Evolutionary conservation across 352 stramenopile species (phyloP).

Genomic region (Phytophthora capsici): DNA sequence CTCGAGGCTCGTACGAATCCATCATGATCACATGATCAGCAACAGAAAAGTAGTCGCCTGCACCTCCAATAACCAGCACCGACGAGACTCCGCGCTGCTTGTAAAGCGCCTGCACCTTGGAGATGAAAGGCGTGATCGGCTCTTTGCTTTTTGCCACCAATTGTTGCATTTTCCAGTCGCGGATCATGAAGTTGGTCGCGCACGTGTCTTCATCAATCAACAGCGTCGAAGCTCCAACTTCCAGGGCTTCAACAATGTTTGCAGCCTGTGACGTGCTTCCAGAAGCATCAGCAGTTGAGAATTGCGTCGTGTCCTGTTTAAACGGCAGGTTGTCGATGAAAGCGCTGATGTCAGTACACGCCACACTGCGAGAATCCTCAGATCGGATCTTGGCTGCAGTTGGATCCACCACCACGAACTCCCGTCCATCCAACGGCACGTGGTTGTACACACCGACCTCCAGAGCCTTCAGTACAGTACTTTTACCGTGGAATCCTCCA

Average conservation of each 20-base stretch:
- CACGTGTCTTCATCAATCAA: conserved; percentile 98
- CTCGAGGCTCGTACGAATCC: conserved; percentile 93
- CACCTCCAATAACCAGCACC: conserved; percentile 96
- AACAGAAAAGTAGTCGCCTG: conserved; percentile 97
- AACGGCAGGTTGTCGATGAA: conserved; percentile 98
- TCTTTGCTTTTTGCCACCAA: conserved; percentile 96
- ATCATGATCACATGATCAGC: conserved; percentile 97
- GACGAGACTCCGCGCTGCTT: conserved; percentile 90
- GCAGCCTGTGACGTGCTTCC: conserved; percentile 96
- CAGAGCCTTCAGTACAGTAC: conserved; percentile 94
- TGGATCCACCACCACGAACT: conserved; percentile 92
- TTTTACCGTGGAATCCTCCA: conserved; percentile 98
- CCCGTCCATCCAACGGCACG: conserved; percentile 93
- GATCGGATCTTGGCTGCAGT: conserved; percentile 95
- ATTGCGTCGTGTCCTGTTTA: conserved; percentile 92
- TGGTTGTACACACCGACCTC: conserved; percentile 97
- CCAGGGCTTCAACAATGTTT: conserved; percentile 95
- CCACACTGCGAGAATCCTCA: conserved; percentile 94
- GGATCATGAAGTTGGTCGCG: conserved; percentile 99
- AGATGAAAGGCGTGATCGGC: conserved; percentile 98
- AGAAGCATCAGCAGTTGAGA: conserved; percentile 94
- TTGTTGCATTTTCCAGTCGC: conserved; percentile 97
- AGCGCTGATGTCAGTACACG: conserved; percentile 91
- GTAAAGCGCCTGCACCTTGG: conserved; percentile 94
- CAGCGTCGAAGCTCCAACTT: conserved; percentile 91